Evolutionary conservation across 768 basidiomycete genomes (phyloP), one percentile per base, ranked within the genome.

Genomic region (Zangia roseola): DNA sequence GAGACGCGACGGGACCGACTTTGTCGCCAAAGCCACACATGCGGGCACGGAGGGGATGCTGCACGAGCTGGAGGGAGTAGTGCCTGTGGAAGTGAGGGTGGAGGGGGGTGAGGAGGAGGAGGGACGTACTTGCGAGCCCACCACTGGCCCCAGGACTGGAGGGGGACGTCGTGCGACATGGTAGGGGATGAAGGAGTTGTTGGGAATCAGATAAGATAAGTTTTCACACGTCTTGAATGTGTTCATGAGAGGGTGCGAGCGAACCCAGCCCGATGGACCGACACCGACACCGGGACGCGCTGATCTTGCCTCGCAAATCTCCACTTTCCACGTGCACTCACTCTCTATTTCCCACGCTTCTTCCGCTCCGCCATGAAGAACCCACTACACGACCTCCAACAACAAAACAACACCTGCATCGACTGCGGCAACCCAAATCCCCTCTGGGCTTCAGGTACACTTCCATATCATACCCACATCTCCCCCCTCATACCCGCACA

Each of bases 21-120:
- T 94, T 95, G 75, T 97, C 92, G 38, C 94, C 94, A 68, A 95
- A 94, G 10, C 94, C 94, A 66, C 94, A 95, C 86, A 94, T 94
- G 55, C 94, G 82, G 1, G 94, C 94, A 36, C 94, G 82, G 40
- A 90, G 69, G 34, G 94, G 94, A 58, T 94, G 82, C 65, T 97
- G 94, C 4, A 90, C 79, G 59, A 94, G 81, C 56, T 91, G 85
- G 35, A 95, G 78, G 13, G 84, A 82, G 68, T 94, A 94, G 64
- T 87, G 76, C 63, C 91, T 92, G 12, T 55, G 45, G 33, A 59
- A 33, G 8, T 24, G 41, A 10, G 47, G 53, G 20, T 16, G 31
- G 50, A n/a, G 14, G n/a, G 46, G 26, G 16, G 39, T 12, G 37
- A 26, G 3, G 39, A 19, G 31, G 35, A 0, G 2, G 36, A 43